Evolutionary conservation across 139 green algal species (phyloP).

Genomic region (Picochlorum sp.): DNA sequence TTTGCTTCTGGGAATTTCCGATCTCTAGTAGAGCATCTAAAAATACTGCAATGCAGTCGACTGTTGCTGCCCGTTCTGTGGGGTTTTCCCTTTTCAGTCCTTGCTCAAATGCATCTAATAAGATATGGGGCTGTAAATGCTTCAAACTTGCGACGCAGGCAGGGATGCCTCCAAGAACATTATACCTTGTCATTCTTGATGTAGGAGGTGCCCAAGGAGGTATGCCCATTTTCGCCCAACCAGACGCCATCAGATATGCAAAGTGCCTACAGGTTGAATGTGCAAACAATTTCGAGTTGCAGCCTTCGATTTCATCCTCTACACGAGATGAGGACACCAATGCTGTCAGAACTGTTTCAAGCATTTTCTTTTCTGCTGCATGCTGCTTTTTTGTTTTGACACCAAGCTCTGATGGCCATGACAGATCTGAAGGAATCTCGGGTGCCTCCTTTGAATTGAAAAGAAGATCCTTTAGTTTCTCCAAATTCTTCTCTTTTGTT

Average conservation of each 20-base stretch:
- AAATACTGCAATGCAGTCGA: constrained; percentile 65
- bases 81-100: constrained; percentile 27
- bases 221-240: constrained; percentile 19
- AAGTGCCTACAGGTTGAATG: constrained; percentile 73
- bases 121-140: constrained; percentile 73
- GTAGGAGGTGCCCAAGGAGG: constrained; percentile 14
- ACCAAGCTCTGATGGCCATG: constrained; percentile 41
- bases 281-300: constrained; percentile 52
- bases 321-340: constrained; percentile 38
- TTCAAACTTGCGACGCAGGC: constrained; percentile 27
- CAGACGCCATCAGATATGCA: constrained; percentile 77
- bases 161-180: constrained; percentile 33
- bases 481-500: constrained; percentile 31
- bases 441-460: not conserved
- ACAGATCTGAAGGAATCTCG: constrained; percentile 5
- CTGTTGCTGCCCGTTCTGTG: constrained; percentile 28
- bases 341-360: constrained; percentile 37
- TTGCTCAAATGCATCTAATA: constrained; percentile 82
- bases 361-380: constrained; percentile 59
- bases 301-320: constrained; percentile 40
- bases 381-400: constrained; percentile 83
- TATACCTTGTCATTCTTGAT: constrained; percentile 14
- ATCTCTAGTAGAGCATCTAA: constrained; percentile 63
- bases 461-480: constrained; percentile 12
- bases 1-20: not conserved